These are phyloP conservation scores for Echinosophora koreensis DNA, from an alignment of 306 rosid genomes.

Conservation along the genomic window DNA sequence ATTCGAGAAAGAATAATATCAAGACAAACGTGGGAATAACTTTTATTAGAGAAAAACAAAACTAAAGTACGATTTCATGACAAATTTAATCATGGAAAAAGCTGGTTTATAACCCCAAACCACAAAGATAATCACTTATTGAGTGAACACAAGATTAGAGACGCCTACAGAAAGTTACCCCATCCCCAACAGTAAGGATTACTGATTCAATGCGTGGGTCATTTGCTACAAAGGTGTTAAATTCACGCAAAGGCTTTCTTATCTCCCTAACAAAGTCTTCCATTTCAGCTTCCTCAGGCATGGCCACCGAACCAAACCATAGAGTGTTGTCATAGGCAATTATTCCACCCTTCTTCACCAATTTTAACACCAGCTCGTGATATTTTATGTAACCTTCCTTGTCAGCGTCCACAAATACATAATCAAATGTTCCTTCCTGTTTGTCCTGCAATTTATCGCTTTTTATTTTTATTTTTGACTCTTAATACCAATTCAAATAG, in stretches of 20 bases:
- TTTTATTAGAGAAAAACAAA: too few species aligned
- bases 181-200: constrained; percentile 59
- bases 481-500: neutral
- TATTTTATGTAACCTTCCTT: constrained; percentile 53
- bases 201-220: constrained; percentile 58
- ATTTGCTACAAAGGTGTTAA: constrained; percentile 51
- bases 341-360: constrained; percentile 65
- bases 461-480: neutral
- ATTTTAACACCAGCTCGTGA: constrained; percentile 60
- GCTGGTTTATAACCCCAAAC: too few species aligned
- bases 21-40: too few species aligned
- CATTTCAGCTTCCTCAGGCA: constrained; percentile 38
- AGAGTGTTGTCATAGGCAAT: constrained; percentile 71
- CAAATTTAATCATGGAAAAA: too few species aligned
- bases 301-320: constrained; percentile 63
- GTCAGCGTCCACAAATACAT: constrained; percentile 67
- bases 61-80: too few species aligned
- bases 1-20: too few species aligned
- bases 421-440: constrained; percentile 64
- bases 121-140: too few species aligned
- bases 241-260: constrained; percentile 35
- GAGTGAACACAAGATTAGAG: constrained; percentile 3
- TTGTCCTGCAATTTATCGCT: constrained; percentile 38
- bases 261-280: neutral
- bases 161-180: constrained; percentile 61